Evolutionary conservation across 495 filamentous ascomycete genomes (phyloP), one percentile per base, ranked within the genome.

Genomic region (Aspergillus biplanus): DNA sequence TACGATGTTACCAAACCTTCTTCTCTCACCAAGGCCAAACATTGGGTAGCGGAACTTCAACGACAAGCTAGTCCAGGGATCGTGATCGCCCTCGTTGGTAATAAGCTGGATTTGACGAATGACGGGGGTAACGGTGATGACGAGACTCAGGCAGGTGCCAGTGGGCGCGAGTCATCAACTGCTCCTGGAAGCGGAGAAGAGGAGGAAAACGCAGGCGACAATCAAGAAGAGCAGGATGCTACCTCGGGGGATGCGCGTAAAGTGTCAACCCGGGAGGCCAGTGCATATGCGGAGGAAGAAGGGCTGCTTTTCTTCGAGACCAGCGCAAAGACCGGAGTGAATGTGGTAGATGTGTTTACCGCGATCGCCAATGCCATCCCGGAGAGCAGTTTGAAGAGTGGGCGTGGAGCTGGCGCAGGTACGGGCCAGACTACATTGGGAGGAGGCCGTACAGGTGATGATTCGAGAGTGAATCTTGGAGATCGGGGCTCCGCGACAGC

Each of bases 1-100:
- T 99, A 99, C 85, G 95, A 99, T 76, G 87, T 99, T 67, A 99
- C 95, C 39, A 98, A 98, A 74, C 92, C 95, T 7, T 94, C 92
- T 47, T 97, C 93, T 21, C 87, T 99, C 62, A 87, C 89, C 69
- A 99, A 99, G 80, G 95, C 96, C 13, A 95, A 94, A 75, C 95
- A 98, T 82, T 99, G 95, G 95, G 95, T 99, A 27, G 95, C 95
- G 34, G 95, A 99, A 79, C 83, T 99, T 34, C 95, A 99, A 75
- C 88, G 96, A 70, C 95, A 99, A 78, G 95, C 95, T n/a, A 92
- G 88, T 37, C 95, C 95, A 13, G 96, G 96, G 37, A 99, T 99
- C 67, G 96, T 98, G 52, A 98, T 99, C 69, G 93, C 95, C 35
- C 85, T 99, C 9, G 95, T 99, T 47, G 95, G 95, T 68, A 99